phyloP scores from a whole-genome alignment of 2,329 filamentous ascomycete genomes.

The Beauveria sp. region DNA sequence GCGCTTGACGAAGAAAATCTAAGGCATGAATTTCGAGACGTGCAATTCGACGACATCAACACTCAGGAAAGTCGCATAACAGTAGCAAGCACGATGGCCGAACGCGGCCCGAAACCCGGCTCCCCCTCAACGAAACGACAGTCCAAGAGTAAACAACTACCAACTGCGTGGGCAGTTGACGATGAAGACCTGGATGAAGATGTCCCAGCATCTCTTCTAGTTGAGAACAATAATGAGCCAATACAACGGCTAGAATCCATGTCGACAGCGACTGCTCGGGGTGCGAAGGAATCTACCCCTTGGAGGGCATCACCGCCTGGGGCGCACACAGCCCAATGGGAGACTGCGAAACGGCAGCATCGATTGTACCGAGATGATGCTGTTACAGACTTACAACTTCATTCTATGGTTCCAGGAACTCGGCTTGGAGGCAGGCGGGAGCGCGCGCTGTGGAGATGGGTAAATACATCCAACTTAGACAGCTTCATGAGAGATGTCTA shows the following conservation, averaged over 20 bases:
- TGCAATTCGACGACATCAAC: constrained; percentile 39
- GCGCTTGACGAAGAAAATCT: constrained; percentile 47
- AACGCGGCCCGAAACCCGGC: background rate
- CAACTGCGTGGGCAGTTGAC: constrained; percentile 20
- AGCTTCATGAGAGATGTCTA: constrained; percentile 81
- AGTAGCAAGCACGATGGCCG: constrained; percentile 26
- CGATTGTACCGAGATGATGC: constrained; percentile 35
- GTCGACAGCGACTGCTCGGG: background rate
- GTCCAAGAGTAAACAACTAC: background rate
- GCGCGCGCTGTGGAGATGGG: constrained; percentile 86
- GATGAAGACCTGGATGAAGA: constrained; percentile 52
- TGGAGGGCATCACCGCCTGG: background rate
- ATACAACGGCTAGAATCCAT: background rate
- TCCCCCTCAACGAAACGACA: background rate
- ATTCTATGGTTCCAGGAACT: constrained; percentile 8
- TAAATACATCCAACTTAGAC: constrained; percentile 83
- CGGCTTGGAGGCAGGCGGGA: constrained; percentile 32
- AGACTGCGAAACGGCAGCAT: constrained; percentile 44
- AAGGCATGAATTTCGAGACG: constrained; percentile 41
- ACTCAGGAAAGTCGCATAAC: constrained; percentile 40
- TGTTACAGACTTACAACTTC: background rate
- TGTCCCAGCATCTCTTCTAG: constrained; percentile 55
- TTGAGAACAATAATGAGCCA: constrained; percentile 41
- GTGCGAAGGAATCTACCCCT: background rate
- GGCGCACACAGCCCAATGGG: constrained; percentile 40